These are phyloP conservation scores for Alternaria atra DNA, from an alignment of 2,329 filamentous ascomycete species.

Conservation along the genomic window DNA sequence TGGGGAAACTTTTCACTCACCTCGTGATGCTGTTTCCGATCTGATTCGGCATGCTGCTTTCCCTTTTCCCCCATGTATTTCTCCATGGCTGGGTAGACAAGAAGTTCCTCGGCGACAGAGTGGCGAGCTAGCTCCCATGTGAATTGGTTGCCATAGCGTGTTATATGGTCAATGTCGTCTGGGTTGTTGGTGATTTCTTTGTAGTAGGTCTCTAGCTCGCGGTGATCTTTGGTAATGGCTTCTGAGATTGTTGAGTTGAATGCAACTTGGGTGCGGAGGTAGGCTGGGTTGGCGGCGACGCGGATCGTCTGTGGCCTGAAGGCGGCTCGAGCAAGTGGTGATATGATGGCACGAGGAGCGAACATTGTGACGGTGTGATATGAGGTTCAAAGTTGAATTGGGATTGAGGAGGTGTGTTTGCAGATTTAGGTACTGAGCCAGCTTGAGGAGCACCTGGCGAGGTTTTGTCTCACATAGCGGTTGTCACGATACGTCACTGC, in stretches of 20 bases:
- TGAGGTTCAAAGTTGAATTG: neutral
- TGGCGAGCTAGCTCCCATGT: conserved; percentile 64
- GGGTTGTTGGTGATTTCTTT: conserved; percentile 52
- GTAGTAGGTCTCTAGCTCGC: conserved; percentile 55
- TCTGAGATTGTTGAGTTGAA: conserved; percentile 14
- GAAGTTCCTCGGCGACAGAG: conserved; percentile 61
- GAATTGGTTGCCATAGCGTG: conserved; percentile 61
- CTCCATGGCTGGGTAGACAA: conserved; percentile 51
- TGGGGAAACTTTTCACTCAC: conserved; percentile 18
- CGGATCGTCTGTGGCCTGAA: conserved; percentile 13
- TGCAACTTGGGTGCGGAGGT: conserved; percentile 6
- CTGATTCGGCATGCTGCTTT: conserved; percentile 42
- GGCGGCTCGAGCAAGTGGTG: conserved; percentile 16
- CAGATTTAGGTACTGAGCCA: neutral
- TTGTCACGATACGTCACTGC: conserved; percentile 2
- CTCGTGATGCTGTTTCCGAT: conserved; percentile 46
- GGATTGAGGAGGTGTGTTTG: neutral
- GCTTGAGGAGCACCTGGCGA: neutral
- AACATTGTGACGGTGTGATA: conserved; percentile 9
- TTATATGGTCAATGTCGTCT: conserved; percentile 53
- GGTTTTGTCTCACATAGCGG: neutral
- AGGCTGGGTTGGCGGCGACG: conserved; percentile 6
- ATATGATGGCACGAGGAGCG: conserved; percentile 11
- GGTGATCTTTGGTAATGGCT: conserved; percentile 54
- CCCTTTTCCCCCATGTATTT: conserved; percentile 45